Conservation (phyloP, 805 yeast species). For the Clavispora santaluciae region DNA sequence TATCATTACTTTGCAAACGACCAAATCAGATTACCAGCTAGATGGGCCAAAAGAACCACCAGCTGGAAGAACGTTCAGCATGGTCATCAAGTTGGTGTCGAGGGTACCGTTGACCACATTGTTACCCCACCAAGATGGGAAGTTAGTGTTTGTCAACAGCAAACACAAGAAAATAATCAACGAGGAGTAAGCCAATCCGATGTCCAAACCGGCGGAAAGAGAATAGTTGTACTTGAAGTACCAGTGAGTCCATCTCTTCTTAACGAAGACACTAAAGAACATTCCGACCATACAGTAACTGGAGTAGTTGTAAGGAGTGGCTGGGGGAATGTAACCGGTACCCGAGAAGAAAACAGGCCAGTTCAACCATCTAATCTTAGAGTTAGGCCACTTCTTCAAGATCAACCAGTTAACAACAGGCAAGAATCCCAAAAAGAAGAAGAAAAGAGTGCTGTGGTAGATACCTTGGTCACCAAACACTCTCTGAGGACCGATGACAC, state of each 20-base stretch:
- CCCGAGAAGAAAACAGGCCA: constrained; percentile 43
- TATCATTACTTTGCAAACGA: neutral
- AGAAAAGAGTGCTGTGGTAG: constrained; percentile 22
- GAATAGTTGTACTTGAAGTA: constrained; percentile 42
- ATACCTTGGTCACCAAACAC: constrained; percentile 13
- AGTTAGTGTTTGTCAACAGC: constrained; percentile 18
- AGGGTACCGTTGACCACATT: constrained; percentile 36
- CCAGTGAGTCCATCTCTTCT: constrained; percentile 40
- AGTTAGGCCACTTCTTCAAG: constrained; percentile 39
- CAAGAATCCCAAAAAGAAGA: constrained; percentile 34
- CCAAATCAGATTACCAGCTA: constrained; percentile 33
- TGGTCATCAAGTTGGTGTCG: constrained; percentile 32
- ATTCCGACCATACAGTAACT: constrained; percentile 43
- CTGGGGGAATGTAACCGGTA: constrained; percentile 66
- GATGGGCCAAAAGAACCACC: constrained; percentile 48
- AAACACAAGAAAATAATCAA: constrained; percentile 35
- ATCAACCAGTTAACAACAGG: constrained; percentile 36
- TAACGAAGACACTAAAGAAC: constrained; percentile 35
- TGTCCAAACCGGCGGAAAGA: constrained; percentile 42
- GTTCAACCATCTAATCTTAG: constrained; percentile 25
- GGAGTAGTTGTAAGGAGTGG: constrained; percentile 64
- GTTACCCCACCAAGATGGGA: constrained; percentile 66
- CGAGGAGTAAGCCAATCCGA: constrained; percentile 39
- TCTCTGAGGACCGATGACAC: constrained; percentile 32
- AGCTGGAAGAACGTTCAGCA: constrained; percentile 21